Conservation (phyloP, 1,284 basidiomycete genomes). For the Ganoderma resinaceum region DNA sequence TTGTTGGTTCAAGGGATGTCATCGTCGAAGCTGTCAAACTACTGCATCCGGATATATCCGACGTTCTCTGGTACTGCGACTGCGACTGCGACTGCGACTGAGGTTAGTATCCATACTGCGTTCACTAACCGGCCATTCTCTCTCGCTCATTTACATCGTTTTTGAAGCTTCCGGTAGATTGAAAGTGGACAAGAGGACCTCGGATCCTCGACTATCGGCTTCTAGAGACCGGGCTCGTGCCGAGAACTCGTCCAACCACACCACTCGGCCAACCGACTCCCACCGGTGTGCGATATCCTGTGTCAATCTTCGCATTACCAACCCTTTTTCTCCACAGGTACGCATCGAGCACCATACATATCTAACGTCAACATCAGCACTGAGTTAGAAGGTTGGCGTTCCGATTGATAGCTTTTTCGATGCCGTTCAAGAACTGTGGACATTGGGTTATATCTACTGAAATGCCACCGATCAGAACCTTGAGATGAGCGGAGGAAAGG, state of each 20-base stretch:
- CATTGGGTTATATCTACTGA: background rate
- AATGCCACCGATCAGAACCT: constrained; percentile 22
- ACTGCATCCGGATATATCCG: background rate
- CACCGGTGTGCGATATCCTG: background rate
- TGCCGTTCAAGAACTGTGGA: background rate
- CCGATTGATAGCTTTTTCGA: background rate
- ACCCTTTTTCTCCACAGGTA: background rate
- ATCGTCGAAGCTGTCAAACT: background rate
- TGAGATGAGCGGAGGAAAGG: background rate
- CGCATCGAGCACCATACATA: background rate
- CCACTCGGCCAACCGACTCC: background rate
- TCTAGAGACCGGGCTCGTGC: background rate
- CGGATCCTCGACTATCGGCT: background rate
- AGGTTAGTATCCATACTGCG: background rate
- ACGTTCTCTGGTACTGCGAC: background rate
- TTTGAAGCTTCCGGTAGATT: background rate
- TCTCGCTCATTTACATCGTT: background rate
- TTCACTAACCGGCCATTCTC: background rate
- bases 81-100: background rate
- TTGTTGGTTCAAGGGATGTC: background rate
- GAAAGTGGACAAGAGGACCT: background rate
- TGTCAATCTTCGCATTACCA: background rate
- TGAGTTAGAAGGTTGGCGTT: background rate
- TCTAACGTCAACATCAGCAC: background rate
- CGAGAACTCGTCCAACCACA: background rate